A percentile compares a stretch with the other conserved stretches of the same genome.
These are phyloP conservation scores for Aphanomyces astaci DNA, from an alignment of 352 stramenopile species.

Conservation along the genomic window DNA sequence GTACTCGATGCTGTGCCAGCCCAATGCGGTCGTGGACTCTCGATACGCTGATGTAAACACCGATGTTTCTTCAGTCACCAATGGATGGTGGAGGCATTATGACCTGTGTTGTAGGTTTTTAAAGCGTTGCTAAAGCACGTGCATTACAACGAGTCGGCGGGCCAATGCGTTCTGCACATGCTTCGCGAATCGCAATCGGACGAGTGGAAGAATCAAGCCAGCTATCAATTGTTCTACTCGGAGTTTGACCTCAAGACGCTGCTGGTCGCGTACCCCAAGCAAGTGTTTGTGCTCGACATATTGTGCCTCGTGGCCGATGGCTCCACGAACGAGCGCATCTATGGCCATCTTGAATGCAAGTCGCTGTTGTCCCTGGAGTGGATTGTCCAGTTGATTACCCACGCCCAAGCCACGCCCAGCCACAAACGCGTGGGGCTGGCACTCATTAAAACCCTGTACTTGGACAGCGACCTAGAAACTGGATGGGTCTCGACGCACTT, in stretches of 20 bases:
- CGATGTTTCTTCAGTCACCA: background rate
- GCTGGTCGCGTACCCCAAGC: background rate
- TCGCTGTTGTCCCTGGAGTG: constrained; percentile 8
- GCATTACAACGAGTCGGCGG: constrained; percentile 14
- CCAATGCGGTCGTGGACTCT: background rate
- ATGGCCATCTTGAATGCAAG: constrained; percentile 18
- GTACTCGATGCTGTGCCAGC: constrained; percentile 3
- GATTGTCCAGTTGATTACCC: constrained; percentile 2
- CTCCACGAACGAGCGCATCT: constrained; percentile 17
- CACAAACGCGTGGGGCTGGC: background rate
- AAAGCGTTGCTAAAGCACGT: constrained; percentile 5
- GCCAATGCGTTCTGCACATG: constrained; percentile 7
- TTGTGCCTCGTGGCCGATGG: constrained; percentile 15
- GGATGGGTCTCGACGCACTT: background rate
- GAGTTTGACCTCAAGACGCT: constrained; percentile 5
- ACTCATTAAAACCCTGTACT: constrained; percentile 15
- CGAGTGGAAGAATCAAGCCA: constrained; percentile 18
- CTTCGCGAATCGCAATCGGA: background rate
- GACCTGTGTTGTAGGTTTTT: constrained; percentile 12
- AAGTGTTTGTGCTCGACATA: constrained; percentile 6
- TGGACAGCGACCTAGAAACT: constrained; percentile 9
- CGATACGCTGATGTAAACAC: constrained; percentile 6
- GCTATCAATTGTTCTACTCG: constrained; percentile 16
- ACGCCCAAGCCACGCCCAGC: background rate
- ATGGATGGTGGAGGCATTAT: too few species aligned